Evolutionary conservation across 208 protist species (phyloP).

Genomic region (Endotrypanum monterogeii): DNA sequence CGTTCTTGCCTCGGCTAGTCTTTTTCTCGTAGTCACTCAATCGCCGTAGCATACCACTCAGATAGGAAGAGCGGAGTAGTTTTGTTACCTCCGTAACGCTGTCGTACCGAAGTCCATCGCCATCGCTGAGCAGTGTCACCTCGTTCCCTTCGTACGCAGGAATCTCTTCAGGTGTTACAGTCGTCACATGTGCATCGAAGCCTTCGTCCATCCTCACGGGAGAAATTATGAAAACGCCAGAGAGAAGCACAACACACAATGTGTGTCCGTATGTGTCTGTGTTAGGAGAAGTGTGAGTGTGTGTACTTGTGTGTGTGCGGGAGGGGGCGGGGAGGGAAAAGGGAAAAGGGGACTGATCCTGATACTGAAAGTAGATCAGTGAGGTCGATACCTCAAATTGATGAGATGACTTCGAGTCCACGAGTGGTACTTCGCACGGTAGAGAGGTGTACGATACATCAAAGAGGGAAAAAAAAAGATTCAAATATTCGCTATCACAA

Average conservation of each 20-base stretch:
- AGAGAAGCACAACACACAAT: not conserved
- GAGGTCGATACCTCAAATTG: not conserved
- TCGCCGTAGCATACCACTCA: slow-evolving; percentile 72
- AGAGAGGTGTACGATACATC: too few relatives aligned
- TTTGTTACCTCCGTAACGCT: slow-evolving; percentile 83
- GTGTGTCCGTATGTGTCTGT: too few relatives aligned
- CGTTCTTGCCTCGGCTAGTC: slow-evolving; percentile 61
- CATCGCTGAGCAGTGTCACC: slow-evolving; percentile 55
- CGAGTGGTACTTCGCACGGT: too few relatives aligned
- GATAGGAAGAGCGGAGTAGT: slow-evolving; percentile 75
- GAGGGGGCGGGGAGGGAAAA: not conserved
- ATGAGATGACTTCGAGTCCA: too few relatives aligned
- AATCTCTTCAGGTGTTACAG: slow-evolving; percentile 16
- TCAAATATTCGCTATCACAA: not conserved
- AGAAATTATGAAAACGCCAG: not conserved
- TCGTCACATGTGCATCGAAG: slow-evolving; percentile 55
- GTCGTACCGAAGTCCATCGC: slow-evolving; percentile 81
- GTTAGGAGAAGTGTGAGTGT: too few relatives aligned
- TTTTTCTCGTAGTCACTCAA: slow-evolving; percentile 78
- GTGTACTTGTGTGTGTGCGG: too few relatives aligned
- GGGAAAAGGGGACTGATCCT: not conserved
- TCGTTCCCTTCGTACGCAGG: slow-evolving; percentile 23
- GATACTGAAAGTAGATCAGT: not conserved
- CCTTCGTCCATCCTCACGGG: slow-evolving; percentile 48
- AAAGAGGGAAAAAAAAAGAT: not conserved